phyloP scores from a whole-genome alignment of 352 stramenopile genomes.

The Phytophthora ramorum region DNA sequence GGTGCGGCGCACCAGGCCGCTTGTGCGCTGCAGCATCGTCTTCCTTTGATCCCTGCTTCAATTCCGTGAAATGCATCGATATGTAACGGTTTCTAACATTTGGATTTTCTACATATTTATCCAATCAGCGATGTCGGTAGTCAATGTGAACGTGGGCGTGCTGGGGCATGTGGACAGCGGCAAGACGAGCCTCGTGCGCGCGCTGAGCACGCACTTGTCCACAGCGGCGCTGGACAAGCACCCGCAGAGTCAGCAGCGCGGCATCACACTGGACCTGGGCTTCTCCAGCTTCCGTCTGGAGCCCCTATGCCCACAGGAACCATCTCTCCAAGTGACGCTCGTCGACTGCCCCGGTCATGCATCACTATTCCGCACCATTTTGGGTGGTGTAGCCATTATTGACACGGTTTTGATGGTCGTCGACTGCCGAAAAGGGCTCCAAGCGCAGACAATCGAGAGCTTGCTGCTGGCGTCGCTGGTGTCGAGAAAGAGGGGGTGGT shows the following conservation, averaged over 20 bases:
- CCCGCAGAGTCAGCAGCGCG: constrained; percentile 95
- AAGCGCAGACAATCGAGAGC: constrained; percentile 99
- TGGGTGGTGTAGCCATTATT: constrained; percentile 99
- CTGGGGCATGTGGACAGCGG: constrained; percentile 98
- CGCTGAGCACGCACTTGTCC: constrained; percentile 96
- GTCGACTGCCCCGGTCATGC: constrained; percentile 97
- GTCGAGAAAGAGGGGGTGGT: constrained; percentile 87
- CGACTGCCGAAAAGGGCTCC: constrained; percentile 96
- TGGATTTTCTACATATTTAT: not conserved
- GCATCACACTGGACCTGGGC: constrained; percentile 99
- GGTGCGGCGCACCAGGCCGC: constrained; percentile 36
- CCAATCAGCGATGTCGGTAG: not conserved
- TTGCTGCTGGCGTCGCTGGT: constrained; percentile 96
- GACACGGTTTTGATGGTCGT: constrained; percentile 98
- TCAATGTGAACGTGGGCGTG: constrained; percentile 99
- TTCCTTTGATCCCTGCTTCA: constrained; percentile 3
- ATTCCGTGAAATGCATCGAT: constrained; percentile 18
- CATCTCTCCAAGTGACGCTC: constrained; percentile 93
- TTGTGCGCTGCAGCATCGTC: constrained; percentile 47
- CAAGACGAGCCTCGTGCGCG: constrained; percentile 97
- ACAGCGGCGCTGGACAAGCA: constrained; percentile 99
- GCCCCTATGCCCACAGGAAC: constrained; percentile 6
- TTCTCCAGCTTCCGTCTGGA: constrained; percentile 96
- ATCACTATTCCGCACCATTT: constrained; percentile 99
- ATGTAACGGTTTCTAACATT: not conserved